Evolutionary conservation across 768 basidiomycete species (phyloP), one percentile per base, ranked within the genome.

Genomic region (Steccherinum ochraceum): DNA sequence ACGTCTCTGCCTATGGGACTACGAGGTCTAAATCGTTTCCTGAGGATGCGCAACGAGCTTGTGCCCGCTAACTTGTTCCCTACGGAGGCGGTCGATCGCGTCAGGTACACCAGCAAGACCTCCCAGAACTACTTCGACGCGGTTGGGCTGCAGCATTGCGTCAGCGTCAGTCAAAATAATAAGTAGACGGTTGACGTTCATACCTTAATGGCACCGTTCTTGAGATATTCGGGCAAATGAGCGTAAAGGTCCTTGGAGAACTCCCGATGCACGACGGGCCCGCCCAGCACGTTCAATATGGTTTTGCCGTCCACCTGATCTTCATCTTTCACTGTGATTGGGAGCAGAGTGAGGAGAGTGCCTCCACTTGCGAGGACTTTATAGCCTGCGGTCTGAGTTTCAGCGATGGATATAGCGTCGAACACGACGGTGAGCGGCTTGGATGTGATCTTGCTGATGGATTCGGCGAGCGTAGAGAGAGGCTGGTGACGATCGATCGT

Each of bases 1-100:
- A n/a, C n/a, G n/a, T n/a, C n/a, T n/a, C n/a, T n/a, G n/a, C n/a
- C n/a, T n/a, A n/a, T n/a, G n/a, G n/a, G n/a, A n/a, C n/a, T n/a
- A n/a, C n/a, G n/a, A n/a, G n/a, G n/a, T n/a, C n/a, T n/a, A n/a
- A n/a, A n/a, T n/a, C n/a, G n/a, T n/a, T n/a, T n/a, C n/a, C n/a
- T 68, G 68, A 12, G 74, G 75, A 48, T 62, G 69, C 1, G 52
- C 70, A 7, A 78, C 65, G n/a, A 78, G 57, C 57, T 79, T 79
- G 13, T 53, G 58, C 4, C 70, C 76, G 16, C 72, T 75, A 24
- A 76, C 64, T 51, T 70, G 52, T 5, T 69, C 65, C 2, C 54
- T 52, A 57, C 59, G 61, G 56, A 78, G 41, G 53, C 59, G 60
- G 42, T 69, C 61, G 23, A 78, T 55, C 2, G 70, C 74, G 7